These are phyloP conservation scores for Chytridiales sp. DNA, from an alignment of 371 early-diverging fungal genomes.

Conservation along the genomic window DNA sequence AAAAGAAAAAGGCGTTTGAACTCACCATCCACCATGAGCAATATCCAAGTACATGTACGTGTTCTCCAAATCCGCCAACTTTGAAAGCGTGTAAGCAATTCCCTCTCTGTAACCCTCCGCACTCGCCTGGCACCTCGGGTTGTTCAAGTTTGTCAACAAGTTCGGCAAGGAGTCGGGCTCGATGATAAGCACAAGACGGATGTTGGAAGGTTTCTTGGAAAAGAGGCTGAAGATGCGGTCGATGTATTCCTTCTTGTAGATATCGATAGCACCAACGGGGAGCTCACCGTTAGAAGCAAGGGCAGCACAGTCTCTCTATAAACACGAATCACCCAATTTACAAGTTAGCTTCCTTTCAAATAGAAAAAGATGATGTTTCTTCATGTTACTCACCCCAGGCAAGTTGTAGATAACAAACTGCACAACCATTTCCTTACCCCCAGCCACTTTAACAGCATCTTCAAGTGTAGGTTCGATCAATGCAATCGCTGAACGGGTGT, in stretches of 20 bases:
- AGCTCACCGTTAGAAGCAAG: conserved; percentile 47
- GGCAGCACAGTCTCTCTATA: too few relatives aligned
- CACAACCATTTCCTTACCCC: conserved; percentile 14
- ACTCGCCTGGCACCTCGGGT: conserved; percentile 14
- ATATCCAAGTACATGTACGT: conserved; percentile 34
- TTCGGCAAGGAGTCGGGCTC: conserved; percentile 44
- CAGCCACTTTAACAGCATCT: conserved; percentile 11
- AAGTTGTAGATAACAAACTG: conserved; percentile 43
- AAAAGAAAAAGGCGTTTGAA: too few relatives aligned
- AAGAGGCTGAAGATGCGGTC: conserved; percentile 24
- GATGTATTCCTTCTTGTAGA: conserved; percentile 43
- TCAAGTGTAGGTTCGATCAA: conserved; percentile 1
- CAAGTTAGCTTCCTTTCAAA: too few relatives aligned
- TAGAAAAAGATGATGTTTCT: too few relatives aligned
- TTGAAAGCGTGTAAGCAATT: conserved; percentile 38
- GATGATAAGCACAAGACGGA: conserved; percentile 36
- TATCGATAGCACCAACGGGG: conserved; percentile 21
- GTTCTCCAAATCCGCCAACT: conserved; percentile 23
- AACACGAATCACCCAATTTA: too few relatives aligned
- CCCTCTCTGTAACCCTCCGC: conserved; percentile 31
- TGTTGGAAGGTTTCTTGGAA: conserved; percentile 17
- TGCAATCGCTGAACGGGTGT: not conserved
- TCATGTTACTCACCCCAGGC: conserved; percentile 40
- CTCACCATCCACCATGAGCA: conserved; percentile 46
- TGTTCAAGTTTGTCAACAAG: conserved; percentile 32